A percentile compares a stretch with the other conserved stretches of the same genome.
Conservation (phyloP, 2,329 filamentous ascomycete species). For the Teratosphaeria gauchensis region DNA sequence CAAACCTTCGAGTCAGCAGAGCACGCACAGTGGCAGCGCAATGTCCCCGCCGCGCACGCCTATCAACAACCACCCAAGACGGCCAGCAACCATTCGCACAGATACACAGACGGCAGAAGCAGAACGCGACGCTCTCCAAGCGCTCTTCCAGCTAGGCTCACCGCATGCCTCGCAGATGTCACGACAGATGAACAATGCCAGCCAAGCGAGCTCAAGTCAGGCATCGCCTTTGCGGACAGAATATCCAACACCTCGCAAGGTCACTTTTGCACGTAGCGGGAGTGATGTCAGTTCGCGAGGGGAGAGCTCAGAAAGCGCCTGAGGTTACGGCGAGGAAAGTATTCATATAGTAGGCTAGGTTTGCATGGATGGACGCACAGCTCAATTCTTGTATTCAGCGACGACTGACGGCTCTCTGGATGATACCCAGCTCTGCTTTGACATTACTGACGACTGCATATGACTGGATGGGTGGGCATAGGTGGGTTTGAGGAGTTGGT, state of each 20-base stretch:
- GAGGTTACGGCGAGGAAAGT: background rate
- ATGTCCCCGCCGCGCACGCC: conserved; percentile 27
- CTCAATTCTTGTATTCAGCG: background rate
- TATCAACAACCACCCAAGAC: conserved; percentile 17
- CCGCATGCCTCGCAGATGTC: conserved; percentile 17
- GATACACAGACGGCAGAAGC: conserved; percentile 57
- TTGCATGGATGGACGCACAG: background rate
- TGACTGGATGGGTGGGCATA: background rate
- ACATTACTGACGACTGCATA: background rate
- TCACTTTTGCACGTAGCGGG: conserved; percentile 20
- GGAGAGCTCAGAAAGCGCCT: background rate
- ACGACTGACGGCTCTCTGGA: background rate
- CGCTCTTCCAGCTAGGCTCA: conserved; percentile 65
- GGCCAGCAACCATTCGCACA: conserved; percentile 50
- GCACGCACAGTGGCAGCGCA: conserved; percentile 1
- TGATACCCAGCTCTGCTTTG: background rate
- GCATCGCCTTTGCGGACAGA: conserved; percentile 16
- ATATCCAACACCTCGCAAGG: conserved; percentile 14
- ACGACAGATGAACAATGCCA: conserved; percentile 6
- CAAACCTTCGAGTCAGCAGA: conserved; percentile 2
- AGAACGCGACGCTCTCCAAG: conserved; percentile 74
- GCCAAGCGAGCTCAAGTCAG: conserved; percentile 12
- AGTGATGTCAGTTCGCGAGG: conserved; percentile 10
- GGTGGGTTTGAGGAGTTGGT: background rate
- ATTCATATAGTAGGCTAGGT: background rate